Base-by-base conservation (phyloP, 2,329 filamentous ascomycete species). In the Talaromyces funiculosus region DNA sequence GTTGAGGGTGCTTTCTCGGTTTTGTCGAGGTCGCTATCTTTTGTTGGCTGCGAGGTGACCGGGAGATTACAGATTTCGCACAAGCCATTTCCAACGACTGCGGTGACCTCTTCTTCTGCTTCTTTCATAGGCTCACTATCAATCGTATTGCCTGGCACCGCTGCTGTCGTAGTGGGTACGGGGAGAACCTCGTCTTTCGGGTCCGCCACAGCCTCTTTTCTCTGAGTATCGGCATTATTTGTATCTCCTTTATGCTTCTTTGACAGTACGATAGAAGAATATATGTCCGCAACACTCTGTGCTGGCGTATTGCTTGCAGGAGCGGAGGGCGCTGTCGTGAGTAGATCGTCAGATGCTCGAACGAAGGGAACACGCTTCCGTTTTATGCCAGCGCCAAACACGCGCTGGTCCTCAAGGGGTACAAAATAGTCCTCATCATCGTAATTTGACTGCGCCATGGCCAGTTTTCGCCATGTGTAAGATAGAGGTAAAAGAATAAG, bases 21-120 rank as follows among this genome's bases (percentile, higher is more conserved):
- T 2, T 49, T 38, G 6, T 59, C 45, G 18, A 22, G 5, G 10
- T 42, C 16, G 18, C 12, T 20, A 3, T 31, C 24, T 42, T 20
- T 6, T 53, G 56, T 31, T 24, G 42, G 16, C 16, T 18, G 14
- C 3, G 14, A 7, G 16, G 47, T 9, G 4, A 86, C 61, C 4
- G 84, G 84, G n/a, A 87, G 78, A n/a, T 77, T 79, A 75, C 86
- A 89, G 62, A 86, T 76, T 59, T 82, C 77, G 69, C 86, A 89
- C 2, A 61, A 9, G 14, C 20, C 7, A 3, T 16, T 22, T 26
- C 22, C 14, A 12, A 38, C 20, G 12, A 33, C 12, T 38, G 42
- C 12, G 18, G 22, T 7, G 14, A 12, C n/a, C n/a, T 40, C 3
- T 4, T 37, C 14, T 10, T 31, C 40, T 38, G 16, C 6, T 14